These are phyloP conservation scores for Eutrema heterophyllum DNA, from an alignment of 345 rosid genomes.

Conservation along the genomic window DNA sequence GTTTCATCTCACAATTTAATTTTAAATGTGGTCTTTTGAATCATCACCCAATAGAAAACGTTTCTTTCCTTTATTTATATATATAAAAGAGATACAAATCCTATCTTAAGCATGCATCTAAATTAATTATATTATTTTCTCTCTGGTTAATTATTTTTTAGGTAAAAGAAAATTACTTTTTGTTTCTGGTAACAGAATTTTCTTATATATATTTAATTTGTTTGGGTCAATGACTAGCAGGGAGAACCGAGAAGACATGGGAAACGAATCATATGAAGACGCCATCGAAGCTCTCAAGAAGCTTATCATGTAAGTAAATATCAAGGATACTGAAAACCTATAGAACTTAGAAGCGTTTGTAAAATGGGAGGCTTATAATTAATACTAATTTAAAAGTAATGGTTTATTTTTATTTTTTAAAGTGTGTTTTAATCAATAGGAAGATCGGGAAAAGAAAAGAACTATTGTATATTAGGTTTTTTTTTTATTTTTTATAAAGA, in stretches of 20 bases:
- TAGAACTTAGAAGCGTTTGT: neutral
- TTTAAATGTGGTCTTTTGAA: neutral
- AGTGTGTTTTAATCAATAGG: neutral
- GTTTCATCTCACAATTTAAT: neutral
- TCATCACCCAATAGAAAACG: neutral
- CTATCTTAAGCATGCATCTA: neutral
- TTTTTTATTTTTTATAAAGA: no score
- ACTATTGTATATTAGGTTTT: neutral
- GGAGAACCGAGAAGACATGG: slow-evolving; percentile 53
- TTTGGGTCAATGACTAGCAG: slow-evolving; percentile 16
- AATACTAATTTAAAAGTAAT: neutral
- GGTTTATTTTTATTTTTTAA: no score
- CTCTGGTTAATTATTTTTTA: neutral
- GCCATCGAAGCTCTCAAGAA: slow-evolving; percentile 83
- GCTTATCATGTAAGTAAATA: slow-evolving; percentile 51
- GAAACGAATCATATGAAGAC: slow-evolving; percentile 56
- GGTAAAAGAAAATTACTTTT: neutral
- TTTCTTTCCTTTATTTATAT: neutral
- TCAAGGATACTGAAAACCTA: neutral
- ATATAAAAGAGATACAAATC: neutral
- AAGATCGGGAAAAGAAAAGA: slow-evolving; percentile 4
- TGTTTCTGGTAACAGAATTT: neutral
- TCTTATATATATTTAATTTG: neutral
- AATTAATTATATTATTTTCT: neutral
- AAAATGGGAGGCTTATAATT: neutral